A percentile compares a stretch with the other conserved stretches of the same genome.
Evolutionary conservation across 768 basidiomycete genomes (phyloP).

Genomic region (Trametes punicea): DNA sequence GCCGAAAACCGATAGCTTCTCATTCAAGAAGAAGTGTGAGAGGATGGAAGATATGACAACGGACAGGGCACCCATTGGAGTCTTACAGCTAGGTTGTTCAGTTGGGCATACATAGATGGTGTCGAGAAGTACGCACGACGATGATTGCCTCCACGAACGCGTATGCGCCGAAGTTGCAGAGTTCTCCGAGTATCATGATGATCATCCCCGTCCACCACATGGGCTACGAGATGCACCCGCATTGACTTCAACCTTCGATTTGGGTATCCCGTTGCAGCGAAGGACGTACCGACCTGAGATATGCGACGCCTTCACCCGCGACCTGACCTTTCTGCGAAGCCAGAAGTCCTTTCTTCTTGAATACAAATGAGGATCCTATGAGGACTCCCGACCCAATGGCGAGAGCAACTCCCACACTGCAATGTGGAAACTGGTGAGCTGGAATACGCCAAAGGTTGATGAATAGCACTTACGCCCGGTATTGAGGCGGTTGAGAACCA

Average conservation of each 20-base stretch:
- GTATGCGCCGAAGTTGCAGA: slow-evolving; percentile 48
- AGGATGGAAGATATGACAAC: slow-evolving; percentile 91
- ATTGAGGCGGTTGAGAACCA: background rate
- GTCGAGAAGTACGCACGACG: slow-evolving; percentile 48
- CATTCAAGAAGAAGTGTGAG: slow-evolving; percentile 87
- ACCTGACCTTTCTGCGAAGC: slow-evolving; percentile 29
- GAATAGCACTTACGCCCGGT: background rate
- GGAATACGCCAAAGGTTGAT: background rate
- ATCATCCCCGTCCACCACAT: slow-evolving; percentile 56
- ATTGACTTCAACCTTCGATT: background rate
- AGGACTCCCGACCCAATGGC: slow-evolving; percentile 44
- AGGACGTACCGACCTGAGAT: slow-evolving; percentile 31
- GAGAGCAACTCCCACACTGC: slow-evolving; percentile 31
- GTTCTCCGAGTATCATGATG: slow-evolving; percentile 33
- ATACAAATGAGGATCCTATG: slow-evolving; percentile 48
- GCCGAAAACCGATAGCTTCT: slow-evolving; percentile 88
- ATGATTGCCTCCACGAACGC: slow-evolving; percentile 88
- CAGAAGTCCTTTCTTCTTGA: slow-evolving; percentile 54
- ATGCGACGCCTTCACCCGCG: slow-evolving; percentile 33
- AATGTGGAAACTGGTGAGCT: background rate
- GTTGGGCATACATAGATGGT: background rate
- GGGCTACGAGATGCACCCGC: slow-evolving; percentile 20
- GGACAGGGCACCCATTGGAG: slow-evolving; percentile 89
- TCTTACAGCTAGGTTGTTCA: slow-evolving; percentile 40
- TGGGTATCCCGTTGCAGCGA: background rate